Evolutionary conservation across 345 rosid genomes (phyloP), one percentile per base, ranked within the genome.

Genomic region (Microthlaspi erraticum): DNA sequence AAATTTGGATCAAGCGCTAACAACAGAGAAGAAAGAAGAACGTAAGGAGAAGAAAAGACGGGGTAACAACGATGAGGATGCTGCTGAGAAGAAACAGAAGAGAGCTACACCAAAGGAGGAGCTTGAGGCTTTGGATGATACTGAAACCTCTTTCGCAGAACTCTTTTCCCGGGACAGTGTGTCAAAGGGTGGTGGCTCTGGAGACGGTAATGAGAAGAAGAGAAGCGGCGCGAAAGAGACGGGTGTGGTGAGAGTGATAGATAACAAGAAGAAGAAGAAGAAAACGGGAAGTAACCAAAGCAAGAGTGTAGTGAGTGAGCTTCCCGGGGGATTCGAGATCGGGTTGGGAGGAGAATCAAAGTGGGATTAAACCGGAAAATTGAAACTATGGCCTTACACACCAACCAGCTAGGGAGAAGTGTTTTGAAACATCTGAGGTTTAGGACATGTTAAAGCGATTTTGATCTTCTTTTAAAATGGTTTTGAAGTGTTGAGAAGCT

Each of bases 271-370:
- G 66, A 86, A 85, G 82, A 88, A 84, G 82, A 72, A 37, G 11
- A 61, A 53, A 43, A 52, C 38, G 2, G 71, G 56, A 41, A 82
- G 78, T 43, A 82, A 60, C 51, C 69, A 20, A 32, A 75, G 68
- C 51, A 19, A 36, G 63, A 81, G 54, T 76, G 56, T 69, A 60
- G 45, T 60, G 52, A 51, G 50, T 12, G 67, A 75, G 60, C 62
- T 84, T 60, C 49, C 85, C 18, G 53, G 54, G 8, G 80, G 62
- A 13, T 57, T 64, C 23, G 90, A 89, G 77, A 78, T 91, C 48
- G 97, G 99, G 19, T 72, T 87, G 78, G 99, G 97, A 13, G 99
- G 97, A 5, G 76, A 79, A 11, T 89, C 97, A 5, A 75, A 87
- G 16, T 91, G 96, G 99, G 91, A 76, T 8, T 71, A 59, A 58